Percentiles rank a stretch among this genome's conserved stretches.
Conservation (phyloP, 2,329 filamentous ascomycete species). For the Apiospora marii region DNA sequence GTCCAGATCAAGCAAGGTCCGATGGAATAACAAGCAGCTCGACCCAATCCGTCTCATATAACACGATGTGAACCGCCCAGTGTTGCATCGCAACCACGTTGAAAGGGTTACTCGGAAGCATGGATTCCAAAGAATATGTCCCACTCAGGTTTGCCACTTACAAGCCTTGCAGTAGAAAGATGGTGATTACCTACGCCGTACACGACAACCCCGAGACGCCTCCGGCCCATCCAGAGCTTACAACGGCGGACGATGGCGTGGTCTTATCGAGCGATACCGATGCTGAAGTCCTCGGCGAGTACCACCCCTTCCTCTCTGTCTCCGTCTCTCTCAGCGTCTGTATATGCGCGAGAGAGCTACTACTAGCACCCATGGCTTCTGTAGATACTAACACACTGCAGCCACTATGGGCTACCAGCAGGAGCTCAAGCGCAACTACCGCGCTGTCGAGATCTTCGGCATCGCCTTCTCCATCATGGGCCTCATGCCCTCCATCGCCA, state of each 20-base stretch:
- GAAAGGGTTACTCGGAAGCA: not conserved
- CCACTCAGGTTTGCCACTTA: not conserved
- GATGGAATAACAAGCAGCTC: not conserved
- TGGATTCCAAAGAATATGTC: not conserved
- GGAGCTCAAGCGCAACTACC: conserved; percentile 22
- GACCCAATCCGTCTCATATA: not conserved
- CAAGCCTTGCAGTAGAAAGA: not conserved
- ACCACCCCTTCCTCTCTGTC: not conserved
- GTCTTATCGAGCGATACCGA: conserved; percentile 9
- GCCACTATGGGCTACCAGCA: conserved; percentile 22
- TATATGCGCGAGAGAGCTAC: too few relatives aligned
- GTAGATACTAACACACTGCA: not conserved
- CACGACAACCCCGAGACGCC: not conserved
- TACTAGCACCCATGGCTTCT: too few relatives aligned
- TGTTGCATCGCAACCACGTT: not conserved
- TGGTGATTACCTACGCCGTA: not conserved
- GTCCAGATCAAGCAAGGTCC: not conserved
- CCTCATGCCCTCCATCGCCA: conserved; percentile 23
- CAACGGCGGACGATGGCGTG: not conserved
- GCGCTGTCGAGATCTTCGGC: conserved; percentile 21
- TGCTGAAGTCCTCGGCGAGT: conserved; percentile 9
- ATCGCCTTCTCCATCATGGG: conserved; percentile 24
- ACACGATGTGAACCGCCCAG: not conserved
- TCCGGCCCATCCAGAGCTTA: not conserved
- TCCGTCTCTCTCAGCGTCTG: too few relatives aligned